These are phyloP conservation scores for Cyathus pygmaeus DNA, from an alignment of 1,284 basidiomycete genomes.

Conservation along the genomic window DNA sequence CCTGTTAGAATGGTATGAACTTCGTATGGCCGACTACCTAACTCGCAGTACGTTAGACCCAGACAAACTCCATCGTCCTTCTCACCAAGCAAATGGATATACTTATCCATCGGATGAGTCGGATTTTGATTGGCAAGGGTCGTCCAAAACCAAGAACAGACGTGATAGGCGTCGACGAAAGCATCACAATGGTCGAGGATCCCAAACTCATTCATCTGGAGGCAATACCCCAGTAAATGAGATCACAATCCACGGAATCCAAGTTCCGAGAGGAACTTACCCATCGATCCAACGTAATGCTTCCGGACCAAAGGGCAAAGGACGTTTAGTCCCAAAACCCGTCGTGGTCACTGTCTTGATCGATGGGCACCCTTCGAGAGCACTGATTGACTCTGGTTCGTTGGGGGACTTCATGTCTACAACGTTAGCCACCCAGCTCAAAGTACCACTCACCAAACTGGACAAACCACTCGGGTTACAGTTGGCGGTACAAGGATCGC, in stretches of 20 bases:
- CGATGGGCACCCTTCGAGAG: slow-evolving; percentile 39
- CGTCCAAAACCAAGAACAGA: neutral
- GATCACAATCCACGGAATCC: neutral
- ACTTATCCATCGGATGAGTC: neutral
- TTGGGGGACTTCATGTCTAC: slow-evolving; percentile 52
- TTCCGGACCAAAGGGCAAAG: slow-evolving; percentile 24
- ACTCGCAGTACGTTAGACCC: neutral
- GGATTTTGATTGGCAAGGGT: neutral
- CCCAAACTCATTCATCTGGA: neutral
- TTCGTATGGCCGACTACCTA: neutral
- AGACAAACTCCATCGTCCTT: neutral
- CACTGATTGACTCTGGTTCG: slow-evolving; percentile 47
- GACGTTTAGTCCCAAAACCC: slow-evolving; percentile 26
- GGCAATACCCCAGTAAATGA: neutral
- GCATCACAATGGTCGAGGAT: neutral
- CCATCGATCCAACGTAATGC: slow-evolving; percentile 22
- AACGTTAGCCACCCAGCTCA: slow-evolving; percentile 44
- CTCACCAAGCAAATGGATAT: neutral
- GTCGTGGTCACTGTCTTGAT: slow-evolving; percentile 40
- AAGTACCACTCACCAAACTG: slow-evolving; percentile 17
- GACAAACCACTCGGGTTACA: slow-evolving; percentile 33
- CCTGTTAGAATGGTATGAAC: neutral
- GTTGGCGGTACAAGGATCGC: slow-evolving; percentile 37
- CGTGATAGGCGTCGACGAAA: neutral
- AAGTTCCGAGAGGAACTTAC: slow-evolving; percentile 7